phyloP scores from a whole-genome alignment of 208 protist species.

The Leishmania amazonensis region DNA sequence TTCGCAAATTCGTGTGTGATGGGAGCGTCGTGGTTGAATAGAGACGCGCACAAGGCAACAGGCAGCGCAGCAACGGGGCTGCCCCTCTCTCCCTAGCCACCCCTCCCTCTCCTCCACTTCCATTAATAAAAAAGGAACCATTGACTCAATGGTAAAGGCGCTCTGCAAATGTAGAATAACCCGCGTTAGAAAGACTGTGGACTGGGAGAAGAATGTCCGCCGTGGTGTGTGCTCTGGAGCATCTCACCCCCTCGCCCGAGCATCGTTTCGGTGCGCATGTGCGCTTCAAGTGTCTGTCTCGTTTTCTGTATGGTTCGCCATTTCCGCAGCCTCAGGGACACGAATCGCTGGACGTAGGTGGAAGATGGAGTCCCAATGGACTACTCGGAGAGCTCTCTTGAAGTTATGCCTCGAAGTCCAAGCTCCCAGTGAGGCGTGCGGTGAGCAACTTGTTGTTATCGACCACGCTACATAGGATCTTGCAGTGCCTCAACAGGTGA shows the following conservation, averaged over 20 bases:
- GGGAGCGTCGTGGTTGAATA: background rate
- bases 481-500: background rate
- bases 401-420: background rate
- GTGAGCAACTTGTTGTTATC: background rate
- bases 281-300: background rate
- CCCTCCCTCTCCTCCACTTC: no score
- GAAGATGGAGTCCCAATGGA: background rate
- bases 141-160: background rate
- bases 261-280: background rate
- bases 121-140: background rate
- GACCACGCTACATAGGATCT: background rate
- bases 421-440: background rate
- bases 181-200: background rate
- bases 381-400: background rate
- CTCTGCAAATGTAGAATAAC: background rate
- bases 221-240: background rate
- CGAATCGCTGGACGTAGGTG: background rate
- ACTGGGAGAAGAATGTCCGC: background rate
- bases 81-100: background rate
- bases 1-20: background rate
- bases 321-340: background rate
- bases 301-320: background rate
- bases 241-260: background rate
- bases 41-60: background rate
- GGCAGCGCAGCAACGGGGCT: background rate